A percentile compares a stretch with the other conserved stretches of the same genome.
These are phyloP conservation scores for Lachnum nothofagi DNA, from an alignment of 2,329 filamentous ascomycete genomes.

Conservation along the genomic window DNA sequence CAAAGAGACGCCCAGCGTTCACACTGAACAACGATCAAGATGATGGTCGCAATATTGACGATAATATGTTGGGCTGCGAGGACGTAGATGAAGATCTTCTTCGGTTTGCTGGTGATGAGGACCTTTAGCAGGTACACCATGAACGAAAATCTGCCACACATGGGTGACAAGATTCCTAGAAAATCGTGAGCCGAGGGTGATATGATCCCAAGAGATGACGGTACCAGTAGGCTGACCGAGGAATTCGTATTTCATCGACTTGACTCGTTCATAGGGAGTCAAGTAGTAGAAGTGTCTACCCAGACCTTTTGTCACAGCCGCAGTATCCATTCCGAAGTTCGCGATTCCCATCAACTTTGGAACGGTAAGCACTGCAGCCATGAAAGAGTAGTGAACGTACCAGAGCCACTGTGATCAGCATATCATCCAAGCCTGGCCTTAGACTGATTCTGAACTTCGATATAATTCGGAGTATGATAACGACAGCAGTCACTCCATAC, in stretches of 20 bases:
- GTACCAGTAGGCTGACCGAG: constrained; percentile 16
- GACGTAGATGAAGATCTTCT: constrained; percentile 11
- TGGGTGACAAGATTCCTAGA: constrained; percentile 17
- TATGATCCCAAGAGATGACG: background rate
- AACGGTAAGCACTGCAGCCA: background rate
- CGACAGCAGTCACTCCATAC: constrained; percentile 5
- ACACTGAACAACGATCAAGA: constrained; percentile 7
- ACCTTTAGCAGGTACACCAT: constrained; percentile 17
- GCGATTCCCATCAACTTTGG: background rate
- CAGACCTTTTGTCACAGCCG: constrained; percentile 15
- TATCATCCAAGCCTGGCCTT: constrained; percentile 9
- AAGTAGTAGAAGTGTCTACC: constrained; percentile 19
- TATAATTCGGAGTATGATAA: constrained; percentile 8
- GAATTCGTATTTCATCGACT: constrained; percentile 15
- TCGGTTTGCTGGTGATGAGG: constrained; percentile 10
- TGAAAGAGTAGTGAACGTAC: background rate
- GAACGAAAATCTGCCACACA: constrained; percentile 15
- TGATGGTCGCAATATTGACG: constrained; percentile 5
- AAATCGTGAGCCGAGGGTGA: background rate
- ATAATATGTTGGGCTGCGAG: constrained; percentile 4
- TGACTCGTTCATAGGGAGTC: constrained; percentile 1
- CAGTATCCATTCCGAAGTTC: background rate
- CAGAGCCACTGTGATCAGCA: constrained; percentile 8
- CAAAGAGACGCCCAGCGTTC: background rate
- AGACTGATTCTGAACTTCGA: constrained; percentile 7